These are phyloP conservation scores for Dioscorea dumetorum DNA, from an alignment of 106 monocot genomes.

Conservation along the genomic window DNA sequence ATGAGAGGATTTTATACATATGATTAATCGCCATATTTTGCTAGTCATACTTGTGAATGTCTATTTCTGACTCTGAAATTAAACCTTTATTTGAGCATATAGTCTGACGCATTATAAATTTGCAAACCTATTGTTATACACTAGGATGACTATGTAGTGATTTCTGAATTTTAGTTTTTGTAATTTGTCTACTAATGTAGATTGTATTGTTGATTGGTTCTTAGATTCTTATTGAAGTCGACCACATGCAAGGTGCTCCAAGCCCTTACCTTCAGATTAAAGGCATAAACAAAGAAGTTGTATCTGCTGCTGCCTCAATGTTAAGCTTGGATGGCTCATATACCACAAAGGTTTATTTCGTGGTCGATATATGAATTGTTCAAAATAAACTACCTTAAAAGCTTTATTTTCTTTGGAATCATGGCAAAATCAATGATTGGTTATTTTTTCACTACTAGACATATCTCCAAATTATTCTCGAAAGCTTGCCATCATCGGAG, in stretches of 20 bases:
- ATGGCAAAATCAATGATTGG: neutral
- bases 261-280: conserved; percentile 90
- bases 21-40: no score
- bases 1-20: no score
- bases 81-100: no score
- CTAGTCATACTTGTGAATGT: no score
- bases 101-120: no score
- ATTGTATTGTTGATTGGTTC: neutral
- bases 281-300: conserved; percentile 86
- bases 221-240: conserved; percentile 96
- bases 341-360: conserved; percentile 78
- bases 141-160: no score
- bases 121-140: no score
- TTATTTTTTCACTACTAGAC: conserved; percentile 32
- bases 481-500: conserved; percentile 64
- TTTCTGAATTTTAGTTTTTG: no score
- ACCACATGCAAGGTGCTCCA: conserved; percentile 71
- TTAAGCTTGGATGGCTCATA: conserved; percentile 89
- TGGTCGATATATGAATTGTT: neutral
- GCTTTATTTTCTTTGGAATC: neutral
- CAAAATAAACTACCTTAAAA: neutral
- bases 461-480: conserved; percentile 92
- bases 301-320: conserved; percentile 59
- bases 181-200: no score
- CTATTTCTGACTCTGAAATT: no score